These are phyloP conservation scores for Forsythia suspensa DNA, from an alignment of 257 asterid genomes.

Conservation along the genomic window DNA sequence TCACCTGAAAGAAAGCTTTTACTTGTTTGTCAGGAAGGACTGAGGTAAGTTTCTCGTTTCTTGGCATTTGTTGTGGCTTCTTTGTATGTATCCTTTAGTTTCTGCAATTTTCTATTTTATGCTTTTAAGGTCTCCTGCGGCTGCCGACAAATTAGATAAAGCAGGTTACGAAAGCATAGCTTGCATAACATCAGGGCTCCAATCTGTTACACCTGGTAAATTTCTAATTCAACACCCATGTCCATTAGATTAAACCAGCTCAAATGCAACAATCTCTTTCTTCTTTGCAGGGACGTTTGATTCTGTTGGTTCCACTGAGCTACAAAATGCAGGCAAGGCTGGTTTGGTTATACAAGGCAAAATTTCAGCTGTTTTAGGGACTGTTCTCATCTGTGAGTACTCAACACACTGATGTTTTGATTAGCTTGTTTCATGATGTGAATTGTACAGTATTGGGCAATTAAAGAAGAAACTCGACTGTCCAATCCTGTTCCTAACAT, in stretches of 20 bases:
- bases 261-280: not conserved
- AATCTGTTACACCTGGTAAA: slow-evolving; percentile 73
- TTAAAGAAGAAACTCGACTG: too few species aligned
- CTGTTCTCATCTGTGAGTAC: slow-evolving; percentile 80
- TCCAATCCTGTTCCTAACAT: not conserved
- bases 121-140: slow-evolving; percentile 71
- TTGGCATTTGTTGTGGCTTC: not conserved
- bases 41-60: slow-evolving; percentile 46
- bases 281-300: slow-evolving; percentile 68
- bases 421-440: too few species aligned
- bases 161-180: slow-evolving; percentile 77
- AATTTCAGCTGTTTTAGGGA: slow-evolving; percentile 86
- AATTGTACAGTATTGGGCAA: too few species aligned
- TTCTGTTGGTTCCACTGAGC: slow-evolving; percentile 79
- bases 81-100: not conserved
- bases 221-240: slow-evolving; percentile 1
- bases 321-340: slow-evolving; percentile 95
- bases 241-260: not conserved
- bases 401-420: not conserved
- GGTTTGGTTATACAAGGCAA: slow-evolving; percentile 92
- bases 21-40: slow-evolving; percentile 95
- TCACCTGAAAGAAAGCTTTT: slow-evolving; percentile 79
- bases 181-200: slow-evolving; percentile 90
- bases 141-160: slow-evolving; percentile 66
- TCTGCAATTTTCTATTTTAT: not conserved